Base-by-base conservation (phyloP, 116 monocot genomes). In the Zostera marina region DNA sequence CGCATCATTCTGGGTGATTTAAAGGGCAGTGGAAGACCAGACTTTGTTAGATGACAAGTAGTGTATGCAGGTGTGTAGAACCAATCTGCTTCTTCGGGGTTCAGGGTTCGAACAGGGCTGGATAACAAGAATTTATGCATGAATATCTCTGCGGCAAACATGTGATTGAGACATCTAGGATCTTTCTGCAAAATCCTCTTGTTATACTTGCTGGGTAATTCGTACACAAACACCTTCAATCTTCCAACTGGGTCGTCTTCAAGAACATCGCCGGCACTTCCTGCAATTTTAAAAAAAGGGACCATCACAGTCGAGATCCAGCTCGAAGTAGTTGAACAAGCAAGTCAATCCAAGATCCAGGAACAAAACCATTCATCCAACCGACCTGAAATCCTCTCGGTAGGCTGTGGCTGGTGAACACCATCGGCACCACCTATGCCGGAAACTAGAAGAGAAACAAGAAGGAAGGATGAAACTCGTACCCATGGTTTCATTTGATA, bases 71-170 rank as follows among this genome's bases (percentile, higher is more conserved):
- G 94, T 10, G 94, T 84, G 54, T 94, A 94, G 66, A 94, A 94
- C 94, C 94, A 94, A 64, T 94, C 94, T 17, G 94, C 94, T 75
- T 94, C 94, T 42, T 94, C 82, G 13, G 94, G 88, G 52, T 94
- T 85, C 3, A 94, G 82, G 44, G 94, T 94, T 52, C 94, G 74
- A 13, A 94, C 94, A 38, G 94, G 81, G 55, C 94, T 94, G 5
- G 94, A 85, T 41, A 94, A 74, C 71, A 94, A 74, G 66, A 94
- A 94, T 16, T 82, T 71, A 41, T 94, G 94, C 94, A 88, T 94
- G 82, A 81, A 88, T 32, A 94, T 94, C 56, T 94, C 94, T 5
- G 94, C 88, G 22, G 94, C 94, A 68, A 94, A 94, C 94, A 94
- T 94, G 74, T 94, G 88, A 11, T 54, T 88, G 59, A 94, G 77